Percentiles rank a stretch among this genome's conserved stretches.
phyloP scores from a whole-genome alignment of 2,329 filamentous ascomycete species.

The Stachybotrys chlorohalonatus region DNA sequence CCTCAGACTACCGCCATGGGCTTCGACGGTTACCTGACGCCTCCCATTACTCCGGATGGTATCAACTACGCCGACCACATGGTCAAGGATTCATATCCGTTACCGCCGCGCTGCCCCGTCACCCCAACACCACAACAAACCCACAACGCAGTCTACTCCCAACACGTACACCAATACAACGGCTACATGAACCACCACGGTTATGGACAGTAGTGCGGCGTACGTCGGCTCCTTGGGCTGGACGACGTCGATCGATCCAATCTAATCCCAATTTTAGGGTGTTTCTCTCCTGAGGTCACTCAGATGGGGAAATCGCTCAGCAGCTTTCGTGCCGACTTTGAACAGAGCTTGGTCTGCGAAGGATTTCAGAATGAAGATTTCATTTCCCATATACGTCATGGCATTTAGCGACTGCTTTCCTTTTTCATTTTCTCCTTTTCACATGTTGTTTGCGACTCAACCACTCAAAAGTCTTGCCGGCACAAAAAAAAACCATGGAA shows the following conservation, averaged over 20 bases:
- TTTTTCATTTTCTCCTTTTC: slow-evolving; percentile 19
- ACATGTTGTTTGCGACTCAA: slow-evolving; percentile 19
- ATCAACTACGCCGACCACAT: slow-evolving; percentile 40
- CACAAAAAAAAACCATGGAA: slow-evolving; percentile 30
- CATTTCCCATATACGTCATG: slow-evolving; percentile 28
- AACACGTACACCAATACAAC: slow-evolving; percentile 24
- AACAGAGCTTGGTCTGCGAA: background rate
- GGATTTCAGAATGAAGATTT: slow-evolving; percentile 23
- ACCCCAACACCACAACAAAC: slow-evolving; percentile 49
- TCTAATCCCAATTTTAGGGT: too few relatives aligned
- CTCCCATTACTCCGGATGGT: slow-evolving; percentile 75
- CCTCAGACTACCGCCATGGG: slow-evolving; percentile 53
- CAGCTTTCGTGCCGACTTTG: background rate
- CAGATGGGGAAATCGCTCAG: background rate
- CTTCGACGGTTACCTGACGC: slow-evolving; percentile 71
- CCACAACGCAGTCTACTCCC: slow-evolving; percentile 22
- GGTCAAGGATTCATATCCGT: slow-evolving; percentile 36
- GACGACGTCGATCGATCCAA: too few relatives aligned
- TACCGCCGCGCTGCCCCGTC: slow-evolving; percentile 49
- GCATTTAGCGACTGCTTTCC: slow-evolving; percentile 36
- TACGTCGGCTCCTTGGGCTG: background rate
- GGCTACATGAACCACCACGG: slow-evolving; percentile 31
- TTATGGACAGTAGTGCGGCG: slow-evolving; percentile 32
- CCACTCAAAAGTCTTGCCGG: slow-evolving; percentile 25
- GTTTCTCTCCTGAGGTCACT: too few relatives aligned